Conservation (phyloP, 1,139 yeast genomes). For the Zygosaccharomyces pseudobailii region DNA sequence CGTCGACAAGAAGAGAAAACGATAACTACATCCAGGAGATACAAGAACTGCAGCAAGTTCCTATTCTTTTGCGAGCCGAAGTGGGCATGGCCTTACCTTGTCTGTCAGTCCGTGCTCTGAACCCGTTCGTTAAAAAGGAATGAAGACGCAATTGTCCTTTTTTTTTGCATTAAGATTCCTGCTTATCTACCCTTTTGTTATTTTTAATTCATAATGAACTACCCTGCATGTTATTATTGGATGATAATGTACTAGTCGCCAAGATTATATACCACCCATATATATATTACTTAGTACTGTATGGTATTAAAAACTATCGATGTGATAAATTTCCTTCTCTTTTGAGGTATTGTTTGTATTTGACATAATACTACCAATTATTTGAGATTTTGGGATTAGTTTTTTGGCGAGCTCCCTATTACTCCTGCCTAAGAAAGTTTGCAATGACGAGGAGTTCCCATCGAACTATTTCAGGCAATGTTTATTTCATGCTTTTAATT, state of each 20-base stretch:
- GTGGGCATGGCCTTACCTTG: constrained; percentile 95
- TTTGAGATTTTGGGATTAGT: too few relatives aligned
- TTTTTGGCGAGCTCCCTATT: too few relatives aligned
- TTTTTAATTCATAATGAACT: constrained; percentile 1
- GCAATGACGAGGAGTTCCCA: too few relatives aligned
- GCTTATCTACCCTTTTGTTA: neutral
- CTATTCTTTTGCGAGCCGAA: constrained; percentile 84
- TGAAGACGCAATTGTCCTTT: neutral
- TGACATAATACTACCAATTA: too few relatives aligned
- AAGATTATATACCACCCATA: constrained; percentile 1
- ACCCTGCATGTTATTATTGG: constrained; percentile 4
- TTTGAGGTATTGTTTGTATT: too few relatives aligned
- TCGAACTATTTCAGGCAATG: too few relatives aligned
- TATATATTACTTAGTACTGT: neutral
- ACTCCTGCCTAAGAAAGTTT: too few relatives aligned
- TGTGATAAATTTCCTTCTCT: too few relatives aligned
- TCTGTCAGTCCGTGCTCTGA: constrained; percentile 85
- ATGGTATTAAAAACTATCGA: neutral
- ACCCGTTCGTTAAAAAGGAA: constrained; percentile 55
- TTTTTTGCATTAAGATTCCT: neutral
- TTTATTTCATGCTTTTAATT: too few relatives aligned
- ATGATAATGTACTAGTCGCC: neutral
- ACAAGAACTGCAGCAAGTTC: constrained; percentile 70
- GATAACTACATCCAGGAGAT: constrained; percentile 71
- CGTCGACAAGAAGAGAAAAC: constrained; percentile 58